Base-by-base conservation (phyloP, 345 rosid genomes). In the Cardamine resedifolia region DNA sequence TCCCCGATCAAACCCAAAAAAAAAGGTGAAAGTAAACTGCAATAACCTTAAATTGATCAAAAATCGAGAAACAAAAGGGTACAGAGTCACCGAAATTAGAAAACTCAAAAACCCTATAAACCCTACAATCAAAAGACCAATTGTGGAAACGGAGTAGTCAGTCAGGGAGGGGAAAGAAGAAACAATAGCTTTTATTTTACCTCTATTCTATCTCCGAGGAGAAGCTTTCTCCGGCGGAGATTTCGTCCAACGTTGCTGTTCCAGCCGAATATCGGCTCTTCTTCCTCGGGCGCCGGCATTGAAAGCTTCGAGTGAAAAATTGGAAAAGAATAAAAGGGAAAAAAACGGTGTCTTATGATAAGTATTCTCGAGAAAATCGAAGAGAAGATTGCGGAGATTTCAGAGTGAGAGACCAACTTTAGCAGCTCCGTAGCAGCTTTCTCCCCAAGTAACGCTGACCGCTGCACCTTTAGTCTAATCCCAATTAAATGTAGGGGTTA, bases 201-300 rank as follows among this genome's bases (percentile, higher is more conserved):
- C 84, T 81, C 81, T 6, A 74, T 33, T 60, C 63, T 55, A 11
- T 78, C 81, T 16, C 71, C 61, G 50, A 47, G 67, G 68, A 65
- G 68, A 49, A 78, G 67, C 58, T 78, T 81, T 69, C 43, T 61
- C 41, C 48, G 66, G 58, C 53, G 48, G 66, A 11, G 45, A 7
- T 19, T 44, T 30, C n/a, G 65, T 28, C 30, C 45, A 6, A 52
- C 66, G 63, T 31, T 69, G 20, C 44, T 59, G 33, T 73, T 73
- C 63, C 74, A 19, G 70, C 38, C 64, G 28, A 64, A 52, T 34
- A 20, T 67, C 49, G 69, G 59, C 60, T 76, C 73, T 30, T 75
- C 71, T 53, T 27, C 58, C 6, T 52, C 30, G 3, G 31, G 38
- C 58, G 68, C 56, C 19, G 39, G 33, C 77, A 75, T 75, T 70